Base-by-base conservation (phyloP, 805 yeast species). In the Aciculoconidium aculeatum region DNA sequence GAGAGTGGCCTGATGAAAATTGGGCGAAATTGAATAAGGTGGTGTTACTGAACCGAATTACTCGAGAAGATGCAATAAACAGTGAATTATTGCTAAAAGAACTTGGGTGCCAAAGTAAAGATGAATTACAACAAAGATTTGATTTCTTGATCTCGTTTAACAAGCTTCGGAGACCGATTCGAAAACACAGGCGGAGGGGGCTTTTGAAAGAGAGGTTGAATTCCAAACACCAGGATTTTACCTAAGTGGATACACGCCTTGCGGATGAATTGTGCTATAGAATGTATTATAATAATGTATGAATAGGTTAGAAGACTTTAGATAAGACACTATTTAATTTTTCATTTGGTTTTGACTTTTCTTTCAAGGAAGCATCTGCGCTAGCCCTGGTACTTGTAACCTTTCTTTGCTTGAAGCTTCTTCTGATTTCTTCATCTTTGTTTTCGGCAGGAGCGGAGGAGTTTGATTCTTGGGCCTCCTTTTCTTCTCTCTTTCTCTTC, bases 321-420 rank as follows among this genome's bases (percentile, higher is more conserved):
- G 70, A 66, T 33, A 79, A 59, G 15, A 78, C 78, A n/a, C 51
- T 49, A 40, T 60, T 48, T 39, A 71, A 44, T 43, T 66, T 66
- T 15, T 55, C 58, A 24, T 56, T 45, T 15, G 54, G 67, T 42
- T 53, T 59, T 11, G 62, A 53, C 15, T 56, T 52, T 21, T 53
- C 53, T 39, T 75, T 74, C 23, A 68, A 58, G 14, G 56, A 51
- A 1, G 58, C 52, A 11, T 66, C 61, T 7, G 84, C 87, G 35
- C 70, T 75, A 0, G 85, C 80, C 43, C 94, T 70, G 10, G 70
- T 70, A 6, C 85, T 75, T 8, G 77, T 61, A 11, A 82, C 80
- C 19, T 68, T 68, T 39, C 86, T 49, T 54, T 88, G 97, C 35
- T 70, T 72, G 53, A 86, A 86, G 11, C 60, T 65, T 49, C 90